These are phyloP conservation scores for Phialocephala sp. DNA, from an alignment of 2,329 filamentous ascomycete species.

Conservation along the genomic window DNA sequence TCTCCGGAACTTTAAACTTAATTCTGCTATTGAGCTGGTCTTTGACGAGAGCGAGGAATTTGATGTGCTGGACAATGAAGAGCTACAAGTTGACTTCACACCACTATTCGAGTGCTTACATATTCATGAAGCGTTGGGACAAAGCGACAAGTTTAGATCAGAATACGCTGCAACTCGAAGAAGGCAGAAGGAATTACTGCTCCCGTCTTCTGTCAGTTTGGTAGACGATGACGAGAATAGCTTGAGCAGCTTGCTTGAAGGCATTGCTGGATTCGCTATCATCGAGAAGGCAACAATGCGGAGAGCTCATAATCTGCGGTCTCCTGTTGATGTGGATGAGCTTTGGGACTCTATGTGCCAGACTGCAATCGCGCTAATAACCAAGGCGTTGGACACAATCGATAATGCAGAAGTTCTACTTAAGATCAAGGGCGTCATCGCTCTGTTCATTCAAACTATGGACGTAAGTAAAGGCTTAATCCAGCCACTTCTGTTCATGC, in stretches of 20 bases:
- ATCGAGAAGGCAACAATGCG: constrained; percentile 94
- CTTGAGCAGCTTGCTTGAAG: constrained; percentile 88
- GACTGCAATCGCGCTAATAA: constrained; percentile 80
- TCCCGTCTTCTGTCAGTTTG: constrained; percentile 78
- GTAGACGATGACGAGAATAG: constrained; percentile 86
- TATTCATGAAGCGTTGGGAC: constrained; percentile 92
- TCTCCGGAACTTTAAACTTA: constrained; percentile 84
- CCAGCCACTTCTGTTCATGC: not conserved
- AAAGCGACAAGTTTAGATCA: constrained; percentile 86
- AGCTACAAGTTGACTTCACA: constrained; percentile 91
- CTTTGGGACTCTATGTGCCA: constrained; percentile 99
- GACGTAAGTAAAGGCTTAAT: constrained; percentile 63
- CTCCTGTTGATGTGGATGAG: constrained; percentile 88
- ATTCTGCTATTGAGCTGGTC: constrained; percentile 93
- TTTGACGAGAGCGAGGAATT: constrained; percentile 96
- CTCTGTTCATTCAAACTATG: constrained; percentile 98
- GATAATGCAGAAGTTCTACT: constrained; percentile 86
- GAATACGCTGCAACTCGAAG: constrained; percentile 93
- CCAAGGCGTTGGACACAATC: constrained; percentile 78
- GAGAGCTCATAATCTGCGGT: constrained; percentile 81
- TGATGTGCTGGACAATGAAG: constrained; percentile 93
- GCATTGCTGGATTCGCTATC: constrained; percentile 95
- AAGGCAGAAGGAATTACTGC: constrained; percentile 87
- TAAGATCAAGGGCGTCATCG: constrained; percentile 93
- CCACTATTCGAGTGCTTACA: constrained; percentile 94